phyloP scores from a whole-genome alignment of 176 grass and related monocot species.

The Neostapfia colusana region DNA sequence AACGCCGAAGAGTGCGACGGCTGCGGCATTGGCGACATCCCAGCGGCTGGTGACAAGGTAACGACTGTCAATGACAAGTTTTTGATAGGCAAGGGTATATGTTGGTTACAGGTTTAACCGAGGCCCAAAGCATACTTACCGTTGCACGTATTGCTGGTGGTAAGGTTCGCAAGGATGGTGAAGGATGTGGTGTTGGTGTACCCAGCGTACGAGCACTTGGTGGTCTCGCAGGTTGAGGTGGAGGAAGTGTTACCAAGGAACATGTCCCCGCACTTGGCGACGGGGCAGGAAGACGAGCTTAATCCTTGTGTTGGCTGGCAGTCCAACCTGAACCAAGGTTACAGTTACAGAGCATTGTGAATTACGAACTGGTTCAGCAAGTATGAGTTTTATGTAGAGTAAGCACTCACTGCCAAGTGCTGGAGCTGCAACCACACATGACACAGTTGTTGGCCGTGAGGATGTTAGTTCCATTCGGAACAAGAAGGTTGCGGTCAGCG shows the following conservation, averaged over 20 bases:
- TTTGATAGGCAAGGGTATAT: not conserved
- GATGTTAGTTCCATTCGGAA: constrained; percentile 78
- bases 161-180: constrained; percentile 67
- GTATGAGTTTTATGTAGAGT: constrained; percentile 1
- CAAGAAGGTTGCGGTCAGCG: constrained; percentile 53
- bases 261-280: constrained; percentile 62
- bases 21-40: constrained; percentile 50
- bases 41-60: constrained; percentile 48
- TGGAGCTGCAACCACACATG: constrained; percentile 81
- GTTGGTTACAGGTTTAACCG: not conserved
- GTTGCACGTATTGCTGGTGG: constrained; percentile 55
- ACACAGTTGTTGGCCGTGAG: constrained; percentile 86
- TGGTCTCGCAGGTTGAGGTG: constrained; percentile 54
- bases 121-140: constrained; percentile 28
- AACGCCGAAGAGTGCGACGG: constrained; percentile 34
- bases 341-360: constrained; percentile 2
- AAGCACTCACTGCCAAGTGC: constrained; percentile 70
- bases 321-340: constrained; percentile 52
- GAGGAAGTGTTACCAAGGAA: constrained; percentile 68
- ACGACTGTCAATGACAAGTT: not conserved
- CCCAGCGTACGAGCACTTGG: constrained; percentile 63
- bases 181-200: constrained; percentile 77
- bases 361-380: not conserved
- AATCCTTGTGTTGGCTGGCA: constrained; percentile 64
- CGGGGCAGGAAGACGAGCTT: constrained; percentile 51